Evolutionary conservation across 495 filamentous ascomycete genomes (phyloP).

Genomic region (Penicillium nucicola): DNA sequence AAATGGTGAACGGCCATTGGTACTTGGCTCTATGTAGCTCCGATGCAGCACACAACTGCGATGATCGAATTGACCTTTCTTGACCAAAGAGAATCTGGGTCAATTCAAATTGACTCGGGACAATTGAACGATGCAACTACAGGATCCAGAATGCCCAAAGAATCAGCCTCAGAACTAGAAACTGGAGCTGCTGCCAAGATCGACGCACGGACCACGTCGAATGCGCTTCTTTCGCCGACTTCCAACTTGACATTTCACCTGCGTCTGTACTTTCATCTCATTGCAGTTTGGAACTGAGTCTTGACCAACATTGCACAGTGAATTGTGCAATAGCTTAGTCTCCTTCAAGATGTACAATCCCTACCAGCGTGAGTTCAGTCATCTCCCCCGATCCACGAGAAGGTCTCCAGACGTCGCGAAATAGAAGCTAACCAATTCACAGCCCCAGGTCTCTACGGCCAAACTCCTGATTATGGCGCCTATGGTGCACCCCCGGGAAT

Average conservation of each 20-base stretch:
- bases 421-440: slow-evolving; percentile 10
- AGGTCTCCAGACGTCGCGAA: neutral
- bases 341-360: slow-evolving; percentile 66
- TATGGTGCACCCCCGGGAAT: slow-evolving; percentile 83
- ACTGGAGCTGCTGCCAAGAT: slow-evolving; percentile 10
- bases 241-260: too few relatives aligned
- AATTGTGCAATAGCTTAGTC: neutral
- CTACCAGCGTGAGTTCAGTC: slow-evolving; percentile 63
- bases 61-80: too few relatives aligned
- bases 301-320: neutral
- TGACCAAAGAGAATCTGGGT: too few relatives aligned
- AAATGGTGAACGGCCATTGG: too few relatives aligned
- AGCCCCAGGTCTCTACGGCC: slow-evolving; percentile 61
- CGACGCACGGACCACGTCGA: slow-evolving; percentile 14
- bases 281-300: slow-evolving; percentile 1
- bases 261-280: too few relatives aligned
- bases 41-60: too few relatives aligned
- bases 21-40: too few relatives aligned
- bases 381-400: neutral
- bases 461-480: slow-evolving; percentile 66
- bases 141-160: too few relatives aligned
- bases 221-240: neutral
- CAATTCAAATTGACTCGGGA: too few relatives aligned
- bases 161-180: neutral
- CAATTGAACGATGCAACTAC: too few relatives aligned